Evolutionary conservation across 768 basidiomycete genomes (phyloP).

Genomic region (Hygrophorus russula): DNA sequence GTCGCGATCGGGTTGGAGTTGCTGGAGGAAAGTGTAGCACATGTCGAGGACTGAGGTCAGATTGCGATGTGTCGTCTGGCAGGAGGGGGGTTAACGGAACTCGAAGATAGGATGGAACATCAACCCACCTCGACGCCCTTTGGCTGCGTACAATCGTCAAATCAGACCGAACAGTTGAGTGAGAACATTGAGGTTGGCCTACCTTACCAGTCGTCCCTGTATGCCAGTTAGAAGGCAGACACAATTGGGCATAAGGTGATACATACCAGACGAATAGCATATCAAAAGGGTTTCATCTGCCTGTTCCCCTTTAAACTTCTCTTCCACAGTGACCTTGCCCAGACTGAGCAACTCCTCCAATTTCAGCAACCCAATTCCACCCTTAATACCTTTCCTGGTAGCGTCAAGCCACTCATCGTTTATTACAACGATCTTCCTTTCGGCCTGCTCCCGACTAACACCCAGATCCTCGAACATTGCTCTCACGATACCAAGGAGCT

Average conservation of each 20-base stretch:
- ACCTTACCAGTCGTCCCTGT: no score
- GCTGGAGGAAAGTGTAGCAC: slow-evolving; percentile 31
- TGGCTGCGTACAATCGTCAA: slow-evolving; percentile 41
- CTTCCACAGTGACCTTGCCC: slow-evolving; percentile 40
- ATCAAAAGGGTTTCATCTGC: slow-evolving; percentile 52
- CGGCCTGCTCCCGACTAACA: slow-evolving; percentile 33
- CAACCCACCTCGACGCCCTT: slow-evolving; percentile 48
- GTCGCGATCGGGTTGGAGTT: slow-evolving; percentile 29
- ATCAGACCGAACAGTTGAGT: no score
- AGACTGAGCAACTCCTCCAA: slow-evolving; percentile 40
- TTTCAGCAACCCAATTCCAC: slow-evolving; percentile 20
- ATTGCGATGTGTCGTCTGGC: slow-evolving; percentile 58
- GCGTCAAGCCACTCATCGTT: slow-evolving; percentile 36
- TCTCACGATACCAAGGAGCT: slow-evolving; percentile 40
- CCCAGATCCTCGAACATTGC: slow-evolving; percentile 45
- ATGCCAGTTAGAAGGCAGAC: no score
- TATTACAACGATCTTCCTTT: slow-evolving; percentile 46
- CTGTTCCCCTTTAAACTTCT: slow-evolving; percentile 37
- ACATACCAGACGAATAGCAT: slow-evolving; percentile 32
- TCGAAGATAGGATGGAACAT: neutral
- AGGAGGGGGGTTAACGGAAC: neutral
- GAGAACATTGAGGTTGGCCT: no score
- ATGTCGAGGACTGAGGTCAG: slow-evolving; percentile 49
- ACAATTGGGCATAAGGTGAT: no score
- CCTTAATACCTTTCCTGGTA: slow-evolving; percentile 13